phyloP scores from a whole-genome alignment of 192 early-diverging fungal genomes.

The Physocladia obscura region DNA sequence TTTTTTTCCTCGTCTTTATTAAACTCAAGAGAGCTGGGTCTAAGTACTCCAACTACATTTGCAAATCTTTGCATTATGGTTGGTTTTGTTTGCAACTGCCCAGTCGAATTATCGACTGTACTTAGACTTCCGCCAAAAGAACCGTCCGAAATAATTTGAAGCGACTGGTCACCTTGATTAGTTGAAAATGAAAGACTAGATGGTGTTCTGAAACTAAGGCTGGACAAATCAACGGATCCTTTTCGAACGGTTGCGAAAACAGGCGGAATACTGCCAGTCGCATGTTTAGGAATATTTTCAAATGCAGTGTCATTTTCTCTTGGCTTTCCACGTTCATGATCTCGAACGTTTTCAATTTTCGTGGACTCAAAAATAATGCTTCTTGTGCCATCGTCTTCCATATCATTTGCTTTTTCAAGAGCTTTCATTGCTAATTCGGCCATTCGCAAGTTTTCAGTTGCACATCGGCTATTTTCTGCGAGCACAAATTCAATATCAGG shows the following conservation, averaged over 20 bases:
- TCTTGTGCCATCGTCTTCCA: background rate
- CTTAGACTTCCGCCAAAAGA: background rate
- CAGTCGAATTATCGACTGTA: background rate
- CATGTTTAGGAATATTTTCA: background rate
- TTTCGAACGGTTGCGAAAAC: background rate
- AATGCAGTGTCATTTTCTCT: no score
- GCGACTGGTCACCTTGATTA: background rate
- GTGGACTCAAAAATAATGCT: background rate
- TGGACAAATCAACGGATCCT: background rate
- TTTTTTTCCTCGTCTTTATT: no score
- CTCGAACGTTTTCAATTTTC: no score
- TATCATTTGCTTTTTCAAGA: background rate
- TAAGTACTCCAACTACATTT: background rate
- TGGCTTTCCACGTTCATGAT: no score
- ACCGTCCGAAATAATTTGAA: background rate
- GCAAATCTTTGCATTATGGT: conserved; percentile 15
- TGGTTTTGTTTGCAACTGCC: background rate
- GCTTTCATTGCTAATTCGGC: conserved; percentile 18
- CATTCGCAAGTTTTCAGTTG: conserved; percentile 10
- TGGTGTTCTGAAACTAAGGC: background rate
- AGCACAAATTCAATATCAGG: background rate
- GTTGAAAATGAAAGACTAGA: background rate
- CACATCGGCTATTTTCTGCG: background rate
- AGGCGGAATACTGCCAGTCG: background rate
- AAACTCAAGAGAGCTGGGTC: no score